phyloP scores from a whole-genome alignment of 2,329 filamentous ascomycete species.

The Raffaelea ambrosiae region DNA sequence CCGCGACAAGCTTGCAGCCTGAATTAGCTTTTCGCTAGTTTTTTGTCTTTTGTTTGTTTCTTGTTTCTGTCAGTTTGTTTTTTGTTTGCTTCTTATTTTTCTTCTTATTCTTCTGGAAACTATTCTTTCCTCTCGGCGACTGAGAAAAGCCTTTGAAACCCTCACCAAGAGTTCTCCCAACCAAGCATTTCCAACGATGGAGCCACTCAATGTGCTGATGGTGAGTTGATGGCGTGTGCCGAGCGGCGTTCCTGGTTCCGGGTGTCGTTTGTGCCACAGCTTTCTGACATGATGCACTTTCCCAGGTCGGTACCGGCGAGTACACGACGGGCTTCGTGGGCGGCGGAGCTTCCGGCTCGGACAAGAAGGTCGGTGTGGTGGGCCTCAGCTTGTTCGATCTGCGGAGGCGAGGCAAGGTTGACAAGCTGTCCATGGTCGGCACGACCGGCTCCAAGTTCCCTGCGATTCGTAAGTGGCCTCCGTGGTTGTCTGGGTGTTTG shows the following conservation, averaged over 20 bases:
- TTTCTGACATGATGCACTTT: constrained; percentile 2
- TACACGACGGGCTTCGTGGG: constrained; percentile 95
- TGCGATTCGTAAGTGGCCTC: constrained; percentile 67
- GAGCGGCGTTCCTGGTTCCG: not conserved
- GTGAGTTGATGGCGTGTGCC: no score
- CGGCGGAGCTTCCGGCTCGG: constrained; percentile 71
- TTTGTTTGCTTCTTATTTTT: no score
- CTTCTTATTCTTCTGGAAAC: no score
- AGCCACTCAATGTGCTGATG: constrained; percentile 61
- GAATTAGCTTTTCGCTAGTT: not conserved
- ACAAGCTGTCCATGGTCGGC: constrained; percentile 79
- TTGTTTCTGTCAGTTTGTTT: no score
- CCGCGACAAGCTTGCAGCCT: not conserved
- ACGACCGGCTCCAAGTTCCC: constrained; percentile 85
- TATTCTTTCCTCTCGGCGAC: no score
- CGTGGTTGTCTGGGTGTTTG: not conserved
- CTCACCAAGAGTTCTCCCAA: no score
- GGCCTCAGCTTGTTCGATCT: constrained; percentile 85
- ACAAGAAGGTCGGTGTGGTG: constrained; percentile 95
- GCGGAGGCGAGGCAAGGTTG: constrained; percentile 79
- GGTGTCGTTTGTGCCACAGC: not conserved
- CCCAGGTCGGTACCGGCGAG: constrained; percentile 79
- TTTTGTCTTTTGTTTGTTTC: not conserved
- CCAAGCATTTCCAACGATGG: constrained; percentile 26
- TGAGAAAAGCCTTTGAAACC: no score